Conservation (phyloP, 805 yeast species). For the Priceomyces carsonii region DNA sequence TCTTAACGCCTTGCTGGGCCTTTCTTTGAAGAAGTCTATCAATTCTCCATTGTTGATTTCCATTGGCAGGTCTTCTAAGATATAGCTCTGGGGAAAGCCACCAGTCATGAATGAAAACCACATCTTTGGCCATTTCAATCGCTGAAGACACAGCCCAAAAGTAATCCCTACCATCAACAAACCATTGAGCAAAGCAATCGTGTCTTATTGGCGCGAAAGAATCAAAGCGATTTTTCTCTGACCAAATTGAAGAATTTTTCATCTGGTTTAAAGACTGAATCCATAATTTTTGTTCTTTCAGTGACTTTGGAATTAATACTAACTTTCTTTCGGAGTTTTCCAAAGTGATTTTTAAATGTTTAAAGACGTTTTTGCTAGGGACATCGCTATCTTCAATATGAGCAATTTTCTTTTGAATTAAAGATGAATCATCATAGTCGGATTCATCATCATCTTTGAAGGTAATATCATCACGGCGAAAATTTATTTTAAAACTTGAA, state of each 20-base stretch:
- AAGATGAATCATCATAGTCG: slow-evolving; percentile 45
- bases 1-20: slow-evolving; percentile 93
- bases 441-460: slow-evolving; percentile 39
- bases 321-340: slow-evolving; percentile 80
- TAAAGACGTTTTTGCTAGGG: slow-evolving; percentile 49
- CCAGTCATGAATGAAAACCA: slow-evolving; percentile 96
- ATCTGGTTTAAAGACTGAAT: slow-evolving; percentile 67
- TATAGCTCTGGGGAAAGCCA: slow-evolving; percentile 96
- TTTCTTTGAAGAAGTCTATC: slow-evolving; percentile 85
- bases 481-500: slow-evolving; percentile 58
- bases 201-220: slow-evolving; percentile 92
- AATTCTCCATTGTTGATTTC: slow-evolving; percentile 90
- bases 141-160: slow-evolving; percentile 96
- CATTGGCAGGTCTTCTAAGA: slow-evolving; percentile 90
- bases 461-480: slow-evolving; percentile 38
- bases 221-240: slow-evolving; percentile 70
- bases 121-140: slow-evolving; percentile 89
- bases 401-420: slow-evolving; percentile 24
- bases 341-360: slow-evolving; percentile 52
- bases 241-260: slow-evolving; percentile 71
- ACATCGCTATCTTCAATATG: slow-evolving; percentile 20
- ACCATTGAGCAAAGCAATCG: slow-evolving; percentile 90
- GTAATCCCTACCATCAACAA: slow-evolving; percentile 95
- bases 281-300: slow-evolving; percentile 71
- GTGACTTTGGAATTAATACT: slow-evolving; percentile 67